Conservation (phyloP, 805 yeast genomes). For the Sungouiozyma intestinalis region DNA sequence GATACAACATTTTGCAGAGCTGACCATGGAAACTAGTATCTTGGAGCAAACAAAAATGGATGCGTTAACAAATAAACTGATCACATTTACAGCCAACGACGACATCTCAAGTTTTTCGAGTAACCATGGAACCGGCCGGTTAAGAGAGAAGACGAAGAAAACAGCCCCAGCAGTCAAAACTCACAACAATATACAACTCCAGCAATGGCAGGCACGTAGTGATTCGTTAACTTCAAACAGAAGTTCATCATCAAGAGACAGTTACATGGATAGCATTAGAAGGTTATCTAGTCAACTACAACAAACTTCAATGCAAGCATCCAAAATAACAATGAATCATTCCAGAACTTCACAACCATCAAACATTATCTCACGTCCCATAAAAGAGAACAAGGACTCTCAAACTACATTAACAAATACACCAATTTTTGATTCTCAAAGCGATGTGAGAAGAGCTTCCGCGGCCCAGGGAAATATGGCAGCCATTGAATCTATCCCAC, state of each 20-base stretch:
- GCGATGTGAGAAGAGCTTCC: neutral
- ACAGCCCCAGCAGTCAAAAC: neutral
- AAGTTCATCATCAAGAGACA: slow-evolving; percentile 4
- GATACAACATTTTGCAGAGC: slow-evolving; percentile 20
- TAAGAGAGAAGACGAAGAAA: slow-evolving; percentile 13
- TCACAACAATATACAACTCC: neutral
- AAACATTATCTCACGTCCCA: neutral
- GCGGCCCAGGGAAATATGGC: neutral
- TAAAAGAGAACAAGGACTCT: neutral
- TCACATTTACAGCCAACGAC: slow-evolving; percentile 20
- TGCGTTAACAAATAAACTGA: slow-evolving; percentile 14
- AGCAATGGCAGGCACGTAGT: neutral
- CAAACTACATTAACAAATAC: neutral
- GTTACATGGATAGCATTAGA: slow-evolving; percentile 22
- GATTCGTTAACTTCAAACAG: neutral
- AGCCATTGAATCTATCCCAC: neutral
- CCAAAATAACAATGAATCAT: neutral
- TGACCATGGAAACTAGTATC: slow-evolving; percentile 17
- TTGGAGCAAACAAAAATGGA: slow-evolving; percentile 24
- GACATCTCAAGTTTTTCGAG: slow-evolving; percentile 26
- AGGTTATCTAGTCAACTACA: slow-evolving; percentile 22
- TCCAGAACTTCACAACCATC: neutral
- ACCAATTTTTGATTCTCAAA: neutral
- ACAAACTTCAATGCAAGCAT: slow-evolving; percentile 2
- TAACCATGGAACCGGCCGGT: slow-evolving; percentile 26